These are phyloP conservation scores for Theobroma cacao DNA, from an alignment of 345 rosid genomes.

Conservation along the genomic window DNA sequence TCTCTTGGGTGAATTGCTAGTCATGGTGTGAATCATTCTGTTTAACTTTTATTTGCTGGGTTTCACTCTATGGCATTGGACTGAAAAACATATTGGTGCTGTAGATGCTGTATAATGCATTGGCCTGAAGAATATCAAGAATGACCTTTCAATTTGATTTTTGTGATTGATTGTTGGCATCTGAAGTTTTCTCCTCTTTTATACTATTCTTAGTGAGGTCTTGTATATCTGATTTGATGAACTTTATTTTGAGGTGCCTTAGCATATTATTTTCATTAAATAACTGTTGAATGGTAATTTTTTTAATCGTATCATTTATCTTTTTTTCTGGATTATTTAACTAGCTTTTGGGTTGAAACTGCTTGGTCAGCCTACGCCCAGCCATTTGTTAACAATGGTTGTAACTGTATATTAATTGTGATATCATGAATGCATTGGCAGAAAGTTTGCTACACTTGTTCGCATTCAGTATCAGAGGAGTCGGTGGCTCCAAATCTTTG, in stretches of 20 bases:
- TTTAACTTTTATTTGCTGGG: neutral
- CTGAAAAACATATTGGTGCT: neutral
- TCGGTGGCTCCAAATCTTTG: slow-evolving; percentile 73
- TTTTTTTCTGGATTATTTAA: neutral
- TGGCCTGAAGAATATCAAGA: neutral
- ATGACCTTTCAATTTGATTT: neutral
- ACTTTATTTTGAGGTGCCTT: neutral
- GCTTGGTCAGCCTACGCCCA: neutral
- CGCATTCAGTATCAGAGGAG: slow-evolving; percentile 62
- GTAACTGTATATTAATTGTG: slow-evolving; percentile 18
- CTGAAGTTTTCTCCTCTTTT: neutral
- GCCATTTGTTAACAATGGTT: neutral
- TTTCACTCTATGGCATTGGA: neutral
- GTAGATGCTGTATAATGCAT: neutral
- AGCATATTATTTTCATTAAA: neutral
- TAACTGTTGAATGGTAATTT: neutral
- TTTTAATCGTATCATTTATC: neutral
- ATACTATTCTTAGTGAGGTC: neutral
- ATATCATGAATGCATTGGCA: slow-evolving; percentile 34
- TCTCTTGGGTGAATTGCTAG: neutral
- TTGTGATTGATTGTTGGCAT: neutral
- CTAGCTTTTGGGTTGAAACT: neutral
- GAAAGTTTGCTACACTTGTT: slow-evolving; percentile 81
- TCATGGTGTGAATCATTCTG: neutral
- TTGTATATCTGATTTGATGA: neutral